Evolutionary conservation across 164 flowering plant genomes (phyloP), one percentile per base, ranked within the genome.

Genomic region (Echeveria elegans): DNA sequence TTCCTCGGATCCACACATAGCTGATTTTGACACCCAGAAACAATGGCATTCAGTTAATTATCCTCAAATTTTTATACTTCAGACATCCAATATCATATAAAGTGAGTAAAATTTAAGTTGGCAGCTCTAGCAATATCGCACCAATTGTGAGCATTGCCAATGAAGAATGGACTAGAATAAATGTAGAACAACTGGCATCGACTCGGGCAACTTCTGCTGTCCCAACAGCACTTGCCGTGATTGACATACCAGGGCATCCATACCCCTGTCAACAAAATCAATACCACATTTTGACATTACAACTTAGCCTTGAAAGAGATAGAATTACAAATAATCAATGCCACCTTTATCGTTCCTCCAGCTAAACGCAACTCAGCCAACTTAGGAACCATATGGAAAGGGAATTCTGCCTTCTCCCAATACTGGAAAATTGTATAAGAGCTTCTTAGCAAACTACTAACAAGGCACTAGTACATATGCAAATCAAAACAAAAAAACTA

Each of bases 331-430:
- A 63, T 19, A 1, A 18, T n/a, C 66, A 37, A 34, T 63, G 66
- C 4, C 76, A 92, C 97, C 94, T 87, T 85, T 71, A 90, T 90
- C 18, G 89, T 86, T 41, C 97, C 93, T 71, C 99, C 97, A 78
- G 92, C 89, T 73, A 91, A 60, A 37, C 74, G 47, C 72, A 94
- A 68, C 8, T 82, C 76, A 58, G 78, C 95, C 64, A 94, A 82
- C 73, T 87, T 89, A 64, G 99, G 97, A 77, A 94, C 70, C 52
- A 85, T 65, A 30, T 90, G 87, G 78, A 88, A 93, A 9, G 98
- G 98, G 78, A 93, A 93, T 74, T 94, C 86, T 30, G 97, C 99
- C 79, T 88, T 94, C 86, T 94, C 99, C 99, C 99, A 94, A 65
- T 88, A 91, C 97, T 94, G 81, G 16, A 65, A 38, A 41, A 59